Evolutionary conservation across 164 flowering plant species (phyloP), one percentile per base, ranked within the genome.

Genomic region (Umbellularia californica): DNA sequence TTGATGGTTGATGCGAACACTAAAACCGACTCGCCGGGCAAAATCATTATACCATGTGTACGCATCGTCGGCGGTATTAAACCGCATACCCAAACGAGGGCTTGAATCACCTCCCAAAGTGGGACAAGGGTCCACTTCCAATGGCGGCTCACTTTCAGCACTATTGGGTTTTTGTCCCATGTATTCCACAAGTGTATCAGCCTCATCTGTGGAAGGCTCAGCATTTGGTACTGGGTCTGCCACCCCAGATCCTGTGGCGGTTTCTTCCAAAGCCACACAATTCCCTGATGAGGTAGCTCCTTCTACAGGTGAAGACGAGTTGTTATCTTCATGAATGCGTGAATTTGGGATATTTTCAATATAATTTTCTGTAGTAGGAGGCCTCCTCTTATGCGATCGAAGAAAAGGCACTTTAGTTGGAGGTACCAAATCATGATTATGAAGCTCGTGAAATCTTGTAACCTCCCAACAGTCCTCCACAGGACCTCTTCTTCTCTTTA

Each of bases 401-500:
- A 67, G 69, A 20, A 28, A 67, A 28, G 28, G 69, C 12, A 30
- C 69, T 67, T 67, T 67, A 17, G 69, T 30, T 67, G 69, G 47
- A 67, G 69, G 33, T 14, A 69, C 28, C n/a, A 69, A 23, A 41
- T 41, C 55, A 24, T 73, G 75, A 22, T 66, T 64, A 50, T 73
- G 75, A 24, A 33, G 58, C 41, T 47, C 65, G 5, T 60, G 28
- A 50, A 73, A 73, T 24, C 25, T 73, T 65, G 69, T 65, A 47
- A 73, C 62, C 22, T 60, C 70, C 75, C 75, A 73, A 30, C 50
- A 35, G 22, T 65, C 75, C 23, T 73, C 69, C 47, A 27, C 47
- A 19, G 69, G 69, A 35, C 68, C 20, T 58, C 52, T 50, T 24
- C 66, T 47, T 65, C 65, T 73, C 69, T 50, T 47, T 33, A 73